Evolutionary conservation across 768 basidiomycete genomes (phyloP), one percentile per base, ranked within the genome.

Genomic region (Naganishia randhawae): DNA sequence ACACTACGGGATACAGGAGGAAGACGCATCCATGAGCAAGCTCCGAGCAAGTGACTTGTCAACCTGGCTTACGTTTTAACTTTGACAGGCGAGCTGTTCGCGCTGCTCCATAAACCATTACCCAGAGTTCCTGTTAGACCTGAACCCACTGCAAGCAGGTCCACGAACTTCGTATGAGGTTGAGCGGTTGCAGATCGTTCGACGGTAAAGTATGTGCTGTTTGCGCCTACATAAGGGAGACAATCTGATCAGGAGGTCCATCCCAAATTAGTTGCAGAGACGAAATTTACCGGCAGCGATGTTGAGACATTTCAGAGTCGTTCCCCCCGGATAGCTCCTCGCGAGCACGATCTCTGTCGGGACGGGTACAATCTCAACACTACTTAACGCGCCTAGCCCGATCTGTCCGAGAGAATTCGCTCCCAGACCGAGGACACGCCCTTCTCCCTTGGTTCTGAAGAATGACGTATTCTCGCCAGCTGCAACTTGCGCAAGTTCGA

Each of bases 371-470:
- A 85, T 84, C 66, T 88, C 85, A 50, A 90, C 76, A 4, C 85
- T 82, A 13, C 87, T 83, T 66, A 84, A 84, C 17, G 82, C 81
- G 17, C 90, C 91, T 29, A 92, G 81, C 48, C 91, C 92, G 52
- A 94, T 84, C 81, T 97, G 92, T 31, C 92, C 92, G 72, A 84
- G 88, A 71, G 90, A 87, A 76, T 96, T 95, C 0, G 90, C 90
- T 51, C 93, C 93, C 86, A 90, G 95, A 0, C 87, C 91, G 22
- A 97, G 84, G 11, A 94, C 89, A 64, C 86, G 83, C 1, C 92
- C 93, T 2, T 82, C 79, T 7, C 80, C 73, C 55, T 50, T 64
- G 0, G 91, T 91, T 29, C 86, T 82, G 11, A 84, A 87, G 74
- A 90, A 91, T 73, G 89, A 92, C 53, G 85, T 87, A 65, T 86